Percentiles rank a stretch among this genome's conserved stretches.
Evolutionary conservation across 257 asterid species (phyloP).

Genomic region (Paraleonurus japonicus): DNA sequence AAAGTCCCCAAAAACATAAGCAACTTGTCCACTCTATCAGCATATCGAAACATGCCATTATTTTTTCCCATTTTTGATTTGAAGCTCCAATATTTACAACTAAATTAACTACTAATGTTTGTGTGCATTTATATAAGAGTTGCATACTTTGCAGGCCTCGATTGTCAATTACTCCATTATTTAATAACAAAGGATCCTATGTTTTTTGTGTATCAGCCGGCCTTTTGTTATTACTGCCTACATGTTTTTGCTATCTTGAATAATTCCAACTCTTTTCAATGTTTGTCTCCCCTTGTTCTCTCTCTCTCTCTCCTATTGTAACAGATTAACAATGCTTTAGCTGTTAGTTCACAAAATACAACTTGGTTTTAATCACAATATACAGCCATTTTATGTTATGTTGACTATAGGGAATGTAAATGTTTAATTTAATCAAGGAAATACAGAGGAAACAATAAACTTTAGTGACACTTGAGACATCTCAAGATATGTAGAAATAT

Average conservation of each 20-base stretch:
- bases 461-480: too few relatives aligned
- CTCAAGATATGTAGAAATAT: not conserved
- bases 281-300: conserved; percentile 1
- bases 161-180: conserved; percentile 17
- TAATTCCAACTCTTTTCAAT: conserved; percentile 22
- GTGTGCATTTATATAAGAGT: conserved; percentile 23
- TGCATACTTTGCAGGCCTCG: conserved; percentile 44
- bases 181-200: conserved; percentile 16
- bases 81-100: conserved; percentile 19
- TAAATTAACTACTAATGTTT: not conserved
- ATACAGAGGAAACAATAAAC: not conserved
- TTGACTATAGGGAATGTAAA: not conserved
- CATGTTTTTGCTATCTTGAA: conserved; percentile 12
- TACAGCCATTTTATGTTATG: not conserved
- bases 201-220: conserved; percentile 42
- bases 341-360: not conserved
- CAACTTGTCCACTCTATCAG: conserved; percentile 61
- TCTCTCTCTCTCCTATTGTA: not conserved
- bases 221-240: conserved; percentile 31
- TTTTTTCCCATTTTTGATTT: conserved; percentile 35
- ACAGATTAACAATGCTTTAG: not conserved
- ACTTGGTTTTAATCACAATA: conserved; percentile 9
- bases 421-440: not conserved
- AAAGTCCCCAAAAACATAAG: conserved; percentile 68
- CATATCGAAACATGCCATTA: conserved; percentile 71